Evolutionary conservation across 1,284 basidiomycete genomes (phyloP).

Genomic region (Melanopsichium pennsylvanicum): DNA sequence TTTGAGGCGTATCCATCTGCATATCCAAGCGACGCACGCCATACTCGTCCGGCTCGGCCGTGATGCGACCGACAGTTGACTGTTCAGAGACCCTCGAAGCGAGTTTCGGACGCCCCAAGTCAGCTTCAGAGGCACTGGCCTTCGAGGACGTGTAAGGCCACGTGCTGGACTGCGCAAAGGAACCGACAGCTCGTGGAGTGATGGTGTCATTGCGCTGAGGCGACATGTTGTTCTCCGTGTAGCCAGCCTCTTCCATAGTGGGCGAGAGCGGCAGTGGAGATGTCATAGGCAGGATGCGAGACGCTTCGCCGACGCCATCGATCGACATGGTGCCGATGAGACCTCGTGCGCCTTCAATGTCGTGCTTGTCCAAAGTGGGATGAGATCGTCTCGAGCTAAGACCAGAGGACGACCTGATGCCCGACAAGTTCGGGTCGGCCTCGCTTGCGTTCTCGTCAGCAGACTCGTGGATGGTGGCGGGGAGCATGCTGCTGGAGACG

Average conservation of each 20-base stretch:
- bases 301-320: neutral
- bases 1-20: conserved; percentile 26
- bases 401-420: neutral
- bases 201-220: conserved; percentile 29
- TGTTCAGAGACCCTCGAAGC: conserved; percentile 11
- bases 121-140: neutral
- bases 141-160: conserved; percentile 34
- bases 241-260: conserved; percentile 6
- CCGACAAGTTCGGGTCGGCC: neutral
- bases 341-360: conserved; percentile 24
- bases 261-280: conserved; percentile 40
- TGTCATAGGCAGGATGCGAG: conserved; percentile 20
- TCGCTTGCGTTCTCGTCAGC: conserved; percentile 18
- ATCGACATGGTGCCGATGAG: conserved; percentile 12
- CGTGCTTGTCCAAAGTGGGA: conserved; percentile 21
- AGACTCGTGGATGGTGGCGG: conserved; percentile 15
- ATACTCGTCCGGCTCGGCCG: conserved; percentile 35
- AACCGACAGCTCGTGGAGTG: conserved; percentile 23
- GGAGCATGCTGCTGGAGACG: conserved; percentile 10
- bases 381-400: conserved; percentile 2
- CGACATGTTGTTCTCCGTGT: neutral
- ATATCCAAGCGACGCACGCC: conserved; percentile 45
- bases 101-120: conserved; percentile 17
- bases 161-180: conserved; percentile 33
- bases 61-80: neutral